A percentile compares a stretch with the other conserved stretches of the same genome.
phyloP scores from a whole-genome alignment of 2,329 filamentous ascomycete species.

The Colletotrichum lindemuthianum region DNA sequence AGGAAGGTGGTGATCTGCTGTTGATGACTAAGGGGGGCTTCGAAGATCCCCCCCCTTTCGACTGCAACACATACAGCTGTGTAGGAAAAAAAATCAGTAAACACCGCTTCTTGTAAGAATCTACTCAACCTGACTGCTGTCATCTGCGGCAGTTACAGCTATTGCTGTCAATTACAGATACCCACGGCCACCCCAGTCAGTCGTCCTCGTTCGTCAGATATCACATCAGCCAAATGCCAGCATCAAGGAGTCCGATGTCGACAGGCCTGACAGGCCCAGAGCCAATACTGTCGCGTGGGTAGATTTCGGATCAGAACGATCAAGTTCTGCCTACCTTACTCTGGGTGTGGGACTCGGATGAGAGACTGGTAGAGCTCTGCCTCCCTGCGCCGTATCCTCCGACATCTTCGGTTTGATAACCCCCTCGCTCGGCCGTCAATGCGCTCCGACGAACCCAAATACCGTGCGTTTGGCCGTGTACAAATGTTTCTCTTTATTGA shows the following conservation, averaged over 20 bases:
- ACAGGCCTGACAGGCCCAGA: slow-evolving; percentile 16
- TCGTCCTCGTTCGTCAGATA: slow-evolving; percentile 19
- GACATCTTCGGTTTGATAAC: slow-evolving; percentile 30
- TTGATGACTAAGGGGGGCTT: too few relatives aligned
- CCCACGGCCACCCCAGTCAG: slow-evolving; percentile 11
- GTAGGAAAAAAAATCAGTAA: too few relatives aligned
- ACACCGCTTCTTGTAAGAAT: too few relatives aligned
- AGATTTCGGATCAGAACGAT: too few relatives aligned
- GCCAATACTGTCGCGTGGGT: too few relatives aligned
- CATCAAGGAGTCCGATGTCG: slow-evolving; percentile 21
- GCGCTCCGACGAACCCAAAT: slow-evolving; percentile 28
- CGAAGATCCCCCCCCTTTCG: too few relatives aligned
- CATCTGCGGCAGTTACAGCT: too few relatives aligned
- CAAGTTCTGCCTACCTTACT: background rate
- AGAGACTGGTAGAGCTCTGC: background rate
- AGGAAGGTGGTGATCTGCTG: too few relatives aligned
- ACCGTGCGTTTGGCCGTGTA: slow-evolving; percentile 28
- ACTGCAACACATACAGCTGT: too few relatives aligned
- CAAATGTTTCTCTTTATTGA: slow-evolving; percentile 13
- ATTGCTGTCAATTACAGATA: too few relatives aligned
- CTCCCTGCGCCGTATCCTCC: slow-evolving; percentile 15
- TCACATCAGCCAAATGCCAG: slow-evolving; percentile 8
- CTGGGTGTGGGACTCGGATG: slow-evolving; percentile 1
- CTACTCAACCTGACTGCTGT: too few relatives aligned
- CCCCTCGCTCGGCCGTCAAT: slow-evolving; percentile 27